A percentile compares a stretch with the other conserved stretches of the same genome.
Conservation (phyloP, 148 eudicot species). For the Rhododendron henanense region DNA sequence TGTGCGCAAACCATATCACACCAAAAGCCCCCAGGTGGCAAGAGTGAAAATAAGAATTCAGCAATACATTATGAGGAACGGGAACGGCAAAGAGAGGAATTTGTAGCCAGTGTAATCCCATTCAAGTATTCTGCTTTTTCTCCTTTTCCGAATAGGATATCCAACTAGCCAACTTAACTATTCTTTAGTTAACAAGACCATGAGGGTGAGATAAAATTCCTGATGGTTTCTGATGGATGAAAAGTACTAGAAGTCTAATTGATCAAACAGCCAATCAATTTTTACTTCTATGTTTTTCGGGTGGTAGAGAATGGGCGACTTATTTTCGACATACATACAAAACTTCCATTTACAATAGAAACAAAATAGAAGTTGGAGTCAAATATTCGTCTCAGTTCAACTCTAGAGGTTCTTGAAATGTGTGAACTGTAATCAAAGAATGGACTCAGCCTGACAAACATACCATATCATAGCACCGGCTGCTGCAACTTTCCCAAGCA, state of each 20-base stretch:
- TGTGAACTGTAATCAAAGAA: slow-evolving; percentile 10
- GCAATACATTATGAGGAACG: neutral
- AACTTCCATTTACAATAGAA: neutral
- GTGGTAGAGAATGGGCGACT: neutral
- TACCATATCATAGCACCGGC: slow-evolving; percentile 99
- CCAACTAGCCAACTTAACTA: neutral
- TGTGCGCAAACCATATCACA: neutral
- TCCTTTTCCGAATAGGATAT: neutral
- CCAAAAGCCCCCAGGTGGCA: neutral
- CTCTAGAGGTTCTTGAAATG: slow-evolving; percentile 1
- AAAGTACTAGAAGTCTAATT: neutral
- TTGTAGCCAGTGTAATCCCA: neutral
- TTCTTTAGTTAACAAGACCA: neutral
- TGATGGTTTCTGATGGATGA: neutral
- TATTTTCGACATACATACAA: neutral
- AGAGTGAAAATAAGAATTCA: neutral
- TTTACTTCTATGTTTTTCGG: neutral
- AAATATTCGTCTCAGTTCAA: neutral
- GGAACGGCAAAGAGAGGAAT: neutral
- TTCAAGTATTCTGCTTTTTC: neutral
- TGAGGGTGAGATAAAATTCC: neutral
- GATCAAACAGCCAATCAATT: neutral
- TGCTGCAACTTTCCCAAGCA: slow-evolving; percentile 97
- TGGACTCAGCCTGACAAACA: neutral
- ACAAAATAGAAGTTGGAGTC: neutral